Conservation (phyloP, 202 grass and related monocot species). For the Dendrocalamus latiflorus region DNA sequence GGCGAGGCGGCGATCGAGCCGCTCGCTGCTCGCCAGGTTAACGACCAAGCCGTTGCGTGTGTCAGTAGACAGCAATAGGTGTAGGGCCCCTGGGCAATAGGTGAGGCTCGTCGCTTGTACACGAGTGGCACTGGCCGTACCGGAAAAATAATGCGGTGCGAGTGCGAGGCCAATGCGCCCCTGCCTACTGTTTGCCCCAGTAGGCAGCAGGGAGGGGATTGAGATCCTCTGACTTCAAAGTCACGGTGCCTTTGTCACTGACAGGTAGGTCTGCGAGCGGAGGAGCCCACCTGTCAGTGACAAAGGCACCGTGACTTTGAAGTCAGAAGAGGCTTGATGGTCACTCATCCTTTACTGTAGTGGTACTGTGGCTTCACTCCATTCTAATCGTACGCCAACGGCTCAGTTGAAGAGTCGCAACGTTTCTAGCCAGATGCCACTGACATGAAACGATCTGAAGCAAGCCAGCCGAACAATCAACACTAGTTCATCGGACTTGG, state of each 20-base stretch:
- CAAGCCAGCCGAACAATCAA: not conserved
- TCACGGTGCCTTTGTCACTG: no score
- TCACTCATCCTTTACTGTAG: not conserved
- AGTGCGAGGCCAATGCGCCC: not conserved
- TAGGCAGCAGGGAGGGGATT: not conserved
- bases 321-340: not conserved
- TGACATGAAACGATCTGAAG: not conserved
- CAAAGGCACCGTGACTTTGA: no score
- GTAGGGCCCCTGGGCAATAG: rapidly evolving
- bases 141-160: not conserved
- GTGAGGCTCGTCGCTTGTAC: no score
- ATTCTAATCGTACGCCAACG: not conserved
- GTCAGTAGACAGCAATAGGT: not conserved
- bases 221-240: no score
- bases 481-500: not conserved
- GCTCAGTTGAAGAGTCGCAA: not conserved
- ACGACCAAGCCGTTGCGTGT: not conserved
- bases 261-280: no score
- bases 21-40: not conserved
- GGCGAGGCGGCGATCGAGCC: not conserved
- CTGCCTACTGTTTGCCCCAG: not conserved
- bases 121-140: not conserved
- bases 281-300: no score
- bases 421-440: no score
- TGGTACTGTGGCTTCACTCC: no score